These are phyloP conservation scores for Oxytropis ochrocephala DNA, from an alignment of 306 rosid genomes.

Conservation along the genomic window DNA sequence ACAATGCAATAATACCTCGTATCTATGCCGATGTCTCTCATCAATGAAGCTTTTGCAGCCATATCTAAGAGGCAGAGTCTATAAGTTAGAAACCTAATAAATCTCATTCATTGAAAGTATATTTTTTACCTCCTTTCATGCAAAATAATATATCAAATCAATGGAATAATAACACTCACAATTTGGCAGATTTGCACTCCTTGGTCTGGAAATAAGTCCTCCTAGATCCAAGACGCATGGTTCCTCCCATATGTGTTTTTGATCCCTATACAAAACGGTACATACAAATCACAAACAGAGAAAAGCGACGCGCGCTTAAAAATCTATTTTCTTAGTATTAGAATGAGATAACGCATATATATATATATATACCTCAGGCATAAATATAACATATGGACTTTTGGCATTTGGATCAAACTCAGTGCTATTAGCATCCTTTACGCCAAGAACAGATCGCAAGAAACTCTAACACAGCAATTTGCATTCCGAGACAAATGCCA, in stretches of 20 bases:
- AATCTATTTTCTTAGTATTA: neutral
- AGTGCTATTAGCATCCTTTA: slow-evolving; percentile 75
- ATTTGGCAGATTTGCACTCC: slow-evolving; percentile 76
- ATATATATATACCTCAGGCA: slow-evolving; percentile 89
- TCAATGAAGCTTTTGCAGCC: slow-evolving; percentile 55
- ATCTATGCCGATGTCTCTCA: slow-evolving; percentile 91
- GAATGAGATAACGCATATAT: neutral
- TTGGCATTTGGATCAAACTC: slow-evolving; percentile 69
- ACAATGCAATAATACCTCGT: slow-evolving; percentile 52
- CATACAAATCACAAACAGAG: neutral
- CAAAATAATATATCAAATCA: neutral
- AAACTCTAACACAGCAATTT: slow-evolving; percentile 82
- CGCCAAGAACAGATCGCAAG: slow-evolving; percentile 76
- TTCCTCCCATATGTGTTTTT: slow-evolving; percentile 92
- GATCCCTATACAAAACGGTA: slow-evolving; percentile 53
- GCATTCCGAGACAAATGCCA: slow-evolving; percentile 96
- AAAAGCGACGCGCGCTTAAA: neutral
- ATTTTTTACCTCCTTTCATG: slow-evolving; percentile 3
- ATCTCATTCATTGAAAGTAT: neutral
- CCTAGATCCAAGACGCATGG: slow-evolving; percentile 95
- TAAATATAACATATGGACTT: slow-evolving; percentile 72
- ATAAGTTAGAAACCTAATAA: slow-evolving; percentile 28
- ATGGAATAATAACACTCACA: slow-evolving; percentile 44
- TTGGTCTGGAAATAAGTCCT: slow-evolving; percentile 62
- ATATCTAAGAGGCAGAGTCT: slow-evolving; percentile 30